phyloP scores from a whole-genome alignment of 225 moss, liverwort and hornwort genomes.

The Pleurozium schreberi region DNA sequence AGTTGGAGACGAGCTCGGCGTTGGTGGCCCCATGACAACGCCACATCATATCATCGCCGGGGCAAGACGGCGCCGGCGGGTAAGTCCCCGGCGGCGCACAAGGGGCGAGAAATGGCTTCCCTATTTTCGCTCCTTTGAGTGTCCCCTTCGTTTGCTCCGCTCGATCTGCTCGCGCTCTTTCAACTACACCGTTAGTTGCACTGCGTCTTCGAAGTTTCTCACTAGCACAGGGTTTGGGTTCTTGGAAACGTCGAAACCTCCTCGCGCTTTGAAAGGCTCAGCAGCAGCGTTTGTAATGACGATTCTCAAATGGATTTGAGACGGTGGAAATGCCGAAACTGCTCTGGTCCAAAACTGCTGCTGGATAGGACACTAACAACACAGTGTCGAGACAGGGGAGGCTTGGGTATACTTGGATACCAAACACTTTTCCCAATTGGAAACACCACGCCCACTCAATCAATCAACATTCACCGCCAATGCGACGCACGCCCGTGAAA shows the following conservation, averaged over 20 bases:
- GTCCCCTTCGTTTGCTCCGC: background rate
- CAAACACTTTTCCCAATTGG: background rate
- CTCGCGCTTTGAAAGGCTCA: background rate
- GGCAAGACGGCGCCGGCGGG: conserved; percentile 60
- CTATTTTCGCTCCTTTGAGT: conserved; percentile 48
- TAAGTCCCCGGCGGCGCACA: conserved; percentile 61
- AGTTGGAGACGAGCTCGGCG: conserved; percentile 87
- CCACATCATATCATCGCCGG: conserved; percentile 99
- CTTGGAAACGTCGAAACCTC: background rate
- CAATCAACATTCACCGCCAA: conserved; percentile 6
- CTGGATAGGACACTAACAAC: background rate
- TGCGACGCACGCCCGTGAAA: background rate
- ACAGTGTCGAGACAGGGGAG: background rate
- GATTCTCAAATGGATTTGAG: background rate
- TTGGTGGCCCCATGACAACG: conserved; percentile 82
- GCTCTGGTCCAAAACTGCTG: background rate
- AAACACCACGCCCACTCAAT: background rate
- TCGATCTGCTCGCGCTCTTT: background rate
- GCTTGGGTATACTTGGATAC: background rate
- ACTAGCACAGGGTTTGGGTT: background rate
- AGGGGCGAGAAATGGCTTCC: conserved; percentile 63
- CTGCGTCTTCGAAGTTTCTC: background rate
- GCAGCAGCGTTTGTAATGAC: background rate
- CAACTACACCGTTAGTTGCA: background rate
- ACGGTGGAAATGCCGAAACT: background rate